phyloP scores from a whole-genome alignment of 1,139 yeast genomes.

The Ogataea hybrid region DNA sequence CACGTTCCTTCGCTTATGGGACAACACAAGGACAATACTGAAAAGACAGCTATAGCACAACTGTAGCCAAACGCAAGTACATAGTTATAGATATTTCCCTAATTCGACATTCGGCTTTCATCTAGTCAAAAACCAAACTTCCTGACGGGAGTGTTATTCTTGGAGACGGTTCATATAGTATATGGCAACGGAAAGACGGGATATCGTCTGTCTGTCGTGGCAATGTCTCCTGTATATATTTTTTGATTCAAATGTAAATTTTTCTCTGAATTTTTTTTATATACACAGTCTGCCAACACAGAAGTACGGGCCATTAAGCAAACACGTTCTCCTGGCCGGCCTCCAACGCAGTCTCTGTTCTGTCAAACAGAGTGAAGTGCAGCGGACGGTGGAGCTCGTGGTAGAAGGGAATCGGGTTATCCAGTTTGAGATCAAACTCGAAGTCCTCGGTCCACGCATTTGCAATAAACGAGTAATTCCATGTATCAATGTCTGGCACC shows the following conservation, averaged over 20 bases:
- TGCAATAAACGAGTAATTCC: slow-evolving; percentile 93
- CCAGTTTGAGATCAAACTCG: slow-evolving; percentile 66
- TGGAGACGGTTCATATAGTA: slow-evolving; percentile 42
- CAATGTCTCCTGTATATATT: slow-evolving; percentile 61
- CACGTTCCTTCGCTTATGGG: slow-evolving; percentile 47
- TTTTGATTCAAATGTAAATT: slow-evolving; percentile 45
- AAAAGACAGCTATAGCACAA: not conserved
- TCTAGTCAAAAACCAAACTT: slow-evolving; percentile 53
- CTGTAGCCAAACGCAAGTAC: not conserved
- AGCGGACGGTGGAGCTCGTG: slow-evolving; percentile 85
- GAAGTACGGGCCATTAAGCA: slow-evolving; percentile 28
- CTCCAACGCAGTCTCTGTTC: slow-evolving; percentile 50
- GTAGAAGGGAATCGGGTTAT: slow-evolving; percentile 78
- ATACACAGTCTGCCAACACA: slow-evolving; percentile 7
- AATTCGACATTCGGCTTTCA: slow-evolving; percentile 62
- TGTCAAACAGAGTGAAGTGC: slow-evolving; percentile 78
- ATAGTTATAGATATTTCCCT: slow-evolving; percentile 43
- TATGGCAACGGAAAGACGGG: slow-evolving; percentile 69
- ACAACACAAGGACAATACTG: slow-evolving; percentile 19
- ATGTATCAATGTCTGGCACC: slow-evolving; percentile 80
- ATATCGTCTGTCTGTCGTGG: slow-evolving; percentile 67
- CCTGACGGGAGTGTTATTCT: slow-evolving; percentile 53
- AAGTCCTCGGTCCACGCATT: slow-evolving; percentile 70
- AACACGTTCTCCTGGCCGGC: slow-evolving; percentile 75
- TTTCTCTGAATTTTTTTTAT: slow-evolving; percentile 1